phyloP scores from a whole-genome alignment of 208 protist species.

The Crithidia acanthocephali region DNA sequence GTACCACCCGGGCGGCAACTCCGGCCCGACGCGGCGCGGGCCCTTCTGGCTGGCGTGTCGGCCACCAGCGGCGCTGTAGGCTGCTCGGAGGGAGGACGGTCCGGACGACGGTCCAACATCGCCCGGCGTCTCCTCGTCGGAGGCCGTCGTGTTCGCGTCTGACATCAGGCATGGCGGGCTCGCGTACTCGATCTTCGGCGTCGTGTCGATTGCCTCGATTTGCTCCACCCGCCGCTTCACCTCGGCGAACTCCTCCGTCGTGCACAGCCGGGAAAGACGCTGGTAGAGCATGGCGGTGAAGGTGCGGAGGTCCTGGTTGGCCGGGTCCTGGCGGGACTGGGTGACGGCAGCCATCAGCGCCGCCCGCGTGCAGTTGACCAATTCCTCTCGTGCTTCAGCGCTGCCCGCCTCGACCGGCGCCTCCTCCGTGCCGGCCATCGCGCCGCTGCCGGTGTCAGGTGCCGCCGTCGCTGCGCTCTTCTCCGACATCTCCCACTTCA shows the following conservation, averaged over 20 bases:
- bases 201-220: constrained; percentile 28
- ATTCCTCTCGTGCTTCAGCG: constrained; percentile 29
- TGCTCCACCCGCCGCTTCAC: constrained; percentile 42
- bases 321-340: constrained; percentile 34
- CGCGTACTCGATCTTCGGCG: constrained; percentile 38
- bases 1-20: constrained; percentile 74
- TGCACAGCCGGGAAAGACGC: constrained; percentile 51
- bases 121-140: constrained; percentile 45
- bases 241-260: constrained; percentile 47
- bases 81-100: background rate
- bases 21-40: constrained; percentile 40
- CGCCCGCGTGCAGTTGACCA: constrained; percentile 54
- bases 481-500: constrained; percentile 32
- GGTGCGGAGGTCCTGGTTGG: constrained; percentile 40
- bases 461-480: background rate
- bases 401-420: background rate
- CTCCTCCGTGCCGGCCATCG: background rate
- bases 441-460: constrained; percentile 7
- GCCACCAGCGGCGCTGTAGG: no score
- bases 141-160: constrained; percentile 73
- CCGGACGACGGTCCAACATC: background rate
- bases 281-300: constrained; percentile 69
- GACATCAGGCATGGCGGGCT: constrained; percentile 51
- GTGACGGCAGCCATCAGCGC: constrained; percentile 53
- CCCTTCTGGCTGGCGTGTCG: background rate